A percentile compares a stretch with the other conserved stretches of the same genome.
Evolutionary conservation across 192 early-diverging fungal species (phyloP).

Genomic region (Martensiomyces pterosporus): DNA sequence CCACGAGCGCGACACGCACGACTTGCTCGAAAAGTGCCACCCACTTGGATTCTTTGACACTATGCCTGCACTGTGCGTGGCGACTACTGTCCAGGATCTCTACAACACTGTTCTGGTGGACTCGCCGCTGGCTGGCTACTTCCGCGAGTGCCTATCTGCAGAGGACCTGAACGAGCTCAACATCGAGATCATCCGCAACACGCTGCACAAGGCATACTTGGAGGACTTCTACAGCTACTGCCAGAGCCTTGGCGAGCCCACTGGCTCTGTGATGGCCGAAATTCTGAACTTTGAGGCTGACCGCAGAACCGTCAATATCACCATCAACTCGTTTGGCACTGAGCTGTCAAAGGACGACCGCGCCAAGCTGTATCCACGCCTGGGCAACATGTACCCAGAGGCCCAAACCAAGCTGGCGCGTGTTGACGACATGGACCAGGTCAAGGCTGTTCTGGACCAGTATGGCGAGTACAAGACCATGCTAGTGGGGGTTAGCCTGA

Average conservation of each 20-base stretch:
- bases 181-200: constrained; percentile 99
- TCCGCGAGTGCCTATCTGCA: constrained; percentile 92
- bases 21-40: constrained; percentile 95
- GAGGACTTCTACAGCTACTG: constrained; percentile 97
- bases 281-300: constrained; percentile 98
- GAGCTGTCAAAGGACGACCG: constrained; percentile 97
- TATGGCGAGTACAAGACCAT: constrained; percentile 86
- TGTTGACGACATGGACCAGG: constrained; percentile 93
- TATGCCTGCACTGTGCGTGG: constrained; percentile 97
- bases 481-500: constrained; percentile 63
- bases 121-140: constrained; percentile 97
- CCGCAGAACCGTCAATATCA: constrained; percentile 96
- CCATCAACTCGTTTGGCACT: constrained; percentile 98
- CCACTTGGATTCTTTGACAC: constrained; percentile 97
- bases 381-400: constrained; percentile 91
- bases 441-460: constrained; percentile 76
- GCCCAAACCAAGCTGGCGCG: constrained; percentile 76
- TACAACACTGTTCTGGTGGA: constrained; percentile 97
- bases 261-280: constrained; percentile 89
- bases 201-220: constrained; percentile 96
- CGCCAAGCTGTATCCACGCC: constrained; percentile 85
- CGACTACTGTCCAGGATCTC: constrained; percentile 91
- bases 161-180: constrained; percentile 99
- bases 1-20: constrained; percentile 96
- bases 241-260: constrained; percentile 72